Percentiles rank a stretch among this genome's conserved stretches.
These are phyloP conservation scores for Cyclotella baltica DNA, from an alignment of 108 stramenopile genomes.

Conservation along the genomic window DNA sequence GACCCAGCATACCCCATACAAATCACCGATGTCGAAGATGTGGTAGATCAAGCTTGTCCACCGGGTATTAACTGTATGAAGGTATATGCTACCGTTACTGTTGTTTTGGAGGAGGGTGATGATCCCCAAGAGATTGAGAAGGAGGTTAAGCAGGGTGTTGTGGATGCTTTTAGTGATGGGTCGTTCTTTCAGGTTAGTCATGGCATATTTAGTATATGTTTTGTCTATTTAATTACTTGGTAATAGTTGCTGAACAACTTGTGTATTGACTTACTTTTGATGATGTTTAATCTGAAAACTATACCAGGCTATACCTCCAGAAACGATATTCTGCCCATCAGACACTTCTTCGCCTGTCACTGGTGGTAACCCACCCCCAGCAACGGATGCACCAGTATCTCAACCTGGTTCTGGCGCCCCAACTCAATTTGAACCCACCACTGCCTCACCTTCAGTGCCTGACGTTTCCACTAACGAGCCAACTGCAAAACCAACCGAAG, in stretches of 20 bases:
- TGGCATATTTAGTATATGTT: conserved; percentile 11
- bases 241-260: not conserved
- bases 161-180: conserved; percentile 50
- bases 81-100: conserved; percentile 47
- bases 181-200: conserved; percentile 59
- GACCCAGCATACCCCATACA: conserved; percentile 37
- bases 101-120: conserved; percentile 68
- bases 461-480: not conserved
- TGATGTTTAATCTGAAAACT: not conserved
- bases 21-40: conserved; percentile 51
- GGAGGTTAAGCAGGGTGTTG: conserved; percentile 47
- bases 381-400: conserved; percentile 13
- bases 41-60: conserved; percentile 45
- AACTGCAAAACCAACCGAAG: not conserved
- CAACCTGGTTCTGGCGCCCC: not conserved
- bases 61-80: conserved; percentile 43
- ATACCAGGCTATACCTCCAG: conserved; percentile 18
- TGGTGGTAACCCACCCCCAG: not conserved
- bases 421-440: conserved; percentile 6
- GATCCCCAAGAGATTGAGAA: conserved; percentile 31
- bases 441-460: not conserved
- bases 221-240: not conserved
- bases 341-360: conserved; percentile 11
- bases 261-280: not conserved
- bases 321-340: conserved; percentile 24